These are phyloP conservation scores for Phylloporus sp. DNA, from an alignment of 768 basidiomycete genomes.

Conservation along the genomic window DNA sequence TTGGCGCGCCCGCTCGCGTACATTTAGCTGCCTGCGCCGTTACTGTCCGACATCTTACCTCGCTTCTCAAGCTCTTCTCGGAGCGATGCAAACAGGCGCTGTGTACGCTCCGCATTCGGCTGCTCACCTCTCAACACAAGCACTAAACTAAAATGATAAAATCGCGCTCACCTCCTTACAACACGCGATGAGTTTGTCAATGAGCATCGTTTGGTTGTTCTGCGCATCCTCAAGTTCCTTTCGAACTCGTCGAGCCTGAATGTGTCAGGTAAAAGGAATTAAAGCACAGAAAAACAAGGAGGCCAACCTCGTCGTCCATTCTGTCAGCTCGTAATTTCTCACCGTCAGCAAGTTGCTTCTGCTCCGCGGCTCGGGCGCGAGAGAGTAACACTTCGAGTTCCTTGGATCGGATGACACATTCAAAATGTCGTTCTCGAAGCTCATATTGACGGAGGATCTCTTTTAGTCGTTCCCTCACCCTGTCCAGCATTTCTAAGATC, in stretches of 20 bases:
- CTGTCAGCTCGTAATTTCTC: constrained; percentile 67
- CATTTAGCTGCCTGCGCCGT: constrained; percentile 42
- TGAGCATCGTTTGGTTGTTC: constrained; percentile 71
- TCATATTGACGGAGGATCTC: constrained; percentile 86
- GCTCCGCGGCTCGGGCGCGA: constrained; percentile 82
- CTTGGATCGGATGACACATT: constrained; percentile 88
- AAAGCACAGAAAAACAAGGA: background rate
- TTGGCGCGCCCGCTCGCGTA: constrained; percentile 9
- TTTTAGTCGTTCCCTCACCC: constrained; percentile 82
- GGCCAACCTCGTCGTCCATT: constrained; percentile 68
- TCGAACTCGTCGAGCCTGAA: constrained; percentile 61
- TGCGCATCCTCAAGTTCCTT: constrained; percentile 81
- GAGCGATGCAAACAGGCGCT: constrained; percentile 73
- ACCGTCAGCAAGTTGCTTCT: constrained; percentile 76
- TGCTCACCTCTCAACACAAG: constrained; percentile 30
- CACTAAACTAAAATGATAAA: constrained; percentile 1
- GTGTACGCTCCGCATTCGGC: constrained; percentile 82
- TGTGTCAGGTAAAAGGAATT: constrained; percentile 6
- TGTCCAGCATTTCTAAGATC: constrained; percentile 27
- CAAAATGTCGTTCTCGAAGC: constrained; percentile 87
- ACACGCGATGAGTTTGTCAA: constrained; percentile 80
- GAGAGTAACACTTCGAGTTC: constrained; percentile 86
- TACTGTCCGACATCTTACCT: constrained; percentile 44
- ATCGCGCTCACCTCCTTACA: constrained; percentile 73
- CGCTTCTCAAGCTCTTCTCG: constrained; percentile 82